Evolutionary conservation across 2,329 filamentous ascomycete species (phyloP), one percentile per base, ranked within the genome.

Genomic region (Diaporthe eres): DNA sequence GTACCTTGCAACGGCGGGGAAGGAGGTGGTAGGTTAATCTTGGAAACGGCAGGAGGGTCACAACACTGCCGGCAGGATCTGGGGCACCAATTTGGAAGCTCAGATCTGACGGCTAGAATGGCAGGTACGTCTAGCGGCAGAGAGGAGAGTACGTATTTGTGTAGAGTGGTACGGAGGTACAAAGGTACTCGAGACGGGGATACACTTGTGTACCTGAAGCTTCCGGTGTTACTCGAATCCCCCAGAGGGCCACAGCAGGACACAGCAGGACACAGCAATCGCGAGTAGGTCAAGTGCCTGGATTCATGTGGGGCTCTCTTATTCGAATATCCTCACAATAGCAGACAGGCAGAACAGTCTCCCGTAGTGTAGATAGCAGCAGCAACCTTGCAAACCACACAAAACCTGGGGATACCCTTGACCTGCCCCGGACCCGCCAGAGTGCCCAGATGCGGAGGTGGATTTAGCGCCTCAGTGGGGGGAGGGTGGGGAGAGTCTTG

Each of bases 391-490:
- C 19, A 39, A 51, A 10, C 22, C 63, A 25, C 22, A 13, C 37
- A 39, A 53, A 17, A 39, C 34, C 60, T 58, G 37, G 60, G 53
- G 58, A 49, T 9, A 60, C 28, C 72, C 72, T 55, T 55, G 72
- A 19, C 58, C 60, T 55, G 25, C 72, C 58, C 47, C 58, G 37
- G 34, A 42, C 9, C 47, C 37, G 37, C 71, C 22, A 25, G n/a
- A n/a, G n/a, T 65, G 57, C 57, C 71, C 71, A 74, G 72, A 68
- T 74, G 72, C 60, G 72, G 72, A 74, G 72, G 53, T 53, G 44
- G 65, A 70, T 53, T 53, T 53, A 47, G 47, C 60, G 34, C 58
- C 49, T 31, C 17, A 34, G 58, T 63, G 44, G 53, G 53, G 72
- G 31, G 1, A 8, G 31, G 31, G 31, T 31, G 31, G 31, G 31